Base-by-base conservation (phyloP, 768 basidiomycete species). In the Gymnopilus dilepis region DNA sequence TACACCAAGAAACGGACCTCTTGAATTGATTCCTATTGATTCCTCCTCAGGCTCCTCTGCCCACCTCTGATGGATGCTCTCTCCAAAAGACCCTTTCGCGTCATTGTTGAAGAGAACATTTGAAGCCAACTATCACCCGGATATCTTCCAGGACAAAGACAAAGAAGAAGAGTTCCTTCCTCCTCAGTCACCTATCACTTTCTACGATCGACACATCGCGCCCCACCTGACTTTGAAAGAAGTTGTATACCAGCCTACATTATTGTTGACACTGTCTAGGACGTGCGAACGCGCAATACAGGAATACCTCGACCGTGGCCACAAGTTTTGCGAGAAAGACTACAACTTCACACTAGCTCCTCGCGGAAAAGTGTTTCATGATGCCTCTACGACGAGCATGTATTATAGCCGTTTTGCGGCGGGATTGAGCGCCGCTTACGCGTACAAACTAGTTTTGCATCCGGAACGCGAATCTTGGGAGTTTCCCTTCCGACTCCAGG, bases 151-250 rank as follows among this genome's bases (percentile, higher is more conserved):
- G 34, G 34, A 37, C 34, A 15, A 37, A 9, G 15, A 11, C 34
- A 15, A 37, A 37, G 2, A 9, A 9, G 3, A 37, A 15, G 9
- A 9, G 11, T 15, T 37, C 34, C 9, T 15, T 3, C 34, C 34
- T 37, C 34, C 9, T 2, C 2, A 3, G 15, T 3, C 34, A 2
- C 34, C 34, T 37, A 37, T 37, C 34, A 11, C 34, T 2, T 37
- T 37, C 34, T 37, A 37, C 33, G 62, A 63, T 15, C 51, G 45
- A 4, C 62, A 63, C 30, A 31, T 63, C 21, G 33, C 22, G 15
- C 33, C 57, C 4, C 58, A 48, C 38, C 58, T 58, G 24, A 47
- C 43, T 19, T 38, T 41, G 5, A 58, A 50, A 21, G n/a, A 31
- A 8, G 19, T 63, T 11, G 11, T 28, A 4, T 17, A 26, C 24